A percentile compares a stretch with the other conserved stretches of the same genome.
phyloP scores from a whole-genome alignment of 805 yeast genomes.

The Yarrowia bubula region DNA sequence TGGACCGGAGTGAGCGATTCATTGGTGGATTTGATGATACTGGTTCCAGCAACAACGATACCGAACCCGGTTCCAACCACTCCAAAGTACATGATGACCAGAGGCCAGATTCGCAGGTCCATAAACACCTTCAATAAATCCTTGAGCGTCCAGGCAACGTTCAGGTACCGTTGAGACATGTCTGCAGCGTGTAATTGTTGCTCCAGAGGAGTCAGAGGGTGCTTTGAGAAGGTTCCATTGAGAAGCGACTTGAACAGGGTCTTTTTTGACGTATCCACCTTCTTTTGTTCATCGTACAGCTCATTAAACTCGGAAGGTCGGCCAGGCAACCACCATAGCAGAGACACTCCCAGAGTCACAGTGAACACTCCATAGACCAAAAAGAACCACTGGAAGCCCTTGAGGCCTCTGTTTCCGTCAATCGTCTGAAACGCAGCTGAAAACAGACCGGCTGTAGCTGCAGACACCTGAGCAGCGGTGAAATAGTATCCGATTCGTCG shows the following conservation, averaged over 20 bases:
- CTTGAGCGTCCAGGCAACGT: conserved; percentile 54
- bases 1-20: conserved; percentile 62
- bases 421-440: conserved; percentile 85
- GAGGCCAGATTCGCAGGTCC: conserved; percentile 75
- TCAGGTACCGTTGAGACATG: conserved; percentile 51
- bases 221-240: conserved; percentile 21
- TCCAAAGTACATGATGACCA: conserved; percentile 85
- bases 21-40: conserved; percentile 64
- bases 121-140: conserved; percentile 55
- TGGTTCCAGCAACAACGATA: conserved; percentile 78
- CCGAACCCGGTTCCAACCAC: conserved; percentile 92
- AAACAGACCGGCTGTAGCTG: conserved; percentile 84
- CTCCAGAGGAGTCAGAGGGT: conserved; percentile 53
- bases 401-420: conserved; percentile 65
- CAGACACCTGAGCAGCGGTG: conserved; percentile 89
- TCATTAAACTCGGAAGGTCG: conserved; percentile 48
- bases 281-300: background rate
- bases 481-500: conserved; percentile 82
- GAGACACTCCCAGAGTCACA: conserved; percentile 56
- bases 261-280: too few species aligned
- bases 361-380: conserved; percentile 73
- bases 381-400: conserved; percentile 88
- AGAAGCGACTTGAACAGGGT: background rate
- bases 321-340: conserved; percentile 86
- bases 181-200: conserved; percentile 57